These are phyloP conservation scores for Myxozyma vanderwaltii DNA, from an alignment of 805 yeast species.

Conservation along the genomic window DNA sequence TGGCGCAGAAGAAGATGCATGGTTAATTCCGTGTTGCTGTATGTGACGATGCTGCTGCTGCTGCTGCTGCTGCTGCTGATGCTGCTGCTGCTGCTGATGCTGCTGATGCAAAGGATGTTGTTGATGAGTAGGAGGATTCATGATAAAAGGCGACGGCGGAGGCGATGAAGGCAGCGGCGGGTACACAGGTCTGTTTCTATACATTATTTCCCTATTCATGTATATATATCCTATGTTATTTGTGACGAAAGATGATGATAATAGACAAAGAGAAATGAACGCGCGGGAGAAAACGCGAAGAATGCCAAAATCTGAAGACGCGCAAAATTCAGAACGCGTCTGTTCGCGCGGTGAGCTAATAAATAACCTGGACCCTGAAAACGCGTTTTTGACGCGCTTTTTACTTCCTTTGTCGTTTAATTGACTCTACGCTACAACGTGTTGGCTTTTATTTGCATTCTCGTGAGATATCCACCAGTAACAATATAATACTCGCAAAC, in stretches of 20 bases:
- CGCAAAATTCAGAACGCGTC: too few relatives aligned
- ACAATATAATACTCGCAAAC: too few relatives aligned
- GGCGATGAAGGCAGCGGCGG: slow-evolving; percentile 27
- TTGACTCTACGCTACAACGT: too few relatives aligned
- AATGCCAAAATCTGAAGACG: not conserved
- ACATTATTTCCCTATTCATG: not conserved
- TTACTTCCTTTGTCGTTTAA: not conserved
- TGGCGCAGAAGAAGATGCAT: too few relatives aligned
- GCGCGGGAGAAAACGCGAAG: not conserved
- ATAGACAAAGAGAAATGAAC: slow-evolving; percentile 17
- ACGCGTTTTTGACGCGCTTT: slow-evolving; percentile 1
- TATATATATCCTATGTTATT: too few relatives aligned
- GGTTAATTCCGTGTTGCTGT: not conserved
- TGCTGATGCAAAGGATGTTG: not conserved
- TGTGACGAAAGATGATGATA: not conserved
- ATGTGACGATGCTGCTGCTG: not conserved
- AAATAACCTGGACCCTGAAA: not conserved
- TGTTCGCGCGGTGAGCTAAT: too few relatives aligned
- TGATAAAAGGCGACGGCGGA: slow-evolving; percentile 16
- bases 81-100: too few relatives aligned
- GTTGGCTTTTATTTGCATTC: not conserved
- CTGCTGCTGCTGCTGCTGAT: too few relatives aligned
- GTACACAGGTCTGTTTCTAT: slow-evolving; percentile 11
- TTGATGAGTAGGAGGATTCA: not conserved
- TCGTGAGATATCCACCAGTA: too few relatives aligned